Evolutionary conservation across 2,329 filamentous ascomycete genomes (phyloP).

Genomic region (Pyricularia sp.): DNA sequence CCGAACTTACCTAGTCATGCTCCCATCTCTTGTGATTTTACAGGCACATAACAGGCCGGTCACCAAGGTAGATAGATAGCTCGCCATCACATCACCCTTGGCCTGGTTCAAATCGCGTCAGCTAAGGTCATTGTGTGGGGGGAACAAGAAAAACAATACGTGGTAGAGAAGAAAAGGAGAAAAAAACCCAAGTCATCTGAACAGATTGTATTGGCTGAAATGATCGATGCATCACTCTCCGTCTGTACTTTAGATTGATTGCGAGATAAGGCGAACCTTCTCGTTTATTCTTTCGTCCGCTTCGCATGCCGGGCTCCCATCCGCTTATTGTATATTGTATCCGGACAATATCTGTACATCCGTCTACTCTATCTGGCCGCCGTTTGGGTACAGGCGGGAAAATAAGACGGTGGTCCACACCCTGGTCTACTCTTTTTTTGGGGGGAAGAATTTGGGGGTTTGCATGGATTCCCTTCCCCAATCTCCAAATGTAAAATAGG

Average conservation of each 20-base stretch:
- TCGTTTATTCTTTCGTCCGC: not conserved
- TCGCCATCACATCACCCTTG: not conserved
- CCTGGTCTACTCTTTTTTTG: not conserved
- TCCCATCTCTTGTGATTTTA: not conserved
- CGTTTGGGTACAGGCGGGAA: not conserved
- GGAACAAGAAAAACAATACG: not conserved
- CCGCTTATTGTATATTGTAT: not conserved
- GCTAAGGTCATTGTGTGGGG: not conserved
- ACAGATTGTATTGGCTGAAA: not conserved
- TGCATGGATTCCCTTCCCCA: slow-evolving; percentile 1
- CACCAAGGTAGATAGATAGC: not conserved
- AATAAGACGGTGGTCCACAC: not conserved
- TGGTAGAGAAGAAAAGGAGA: no score
- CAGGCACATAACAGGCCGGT: not conserved
- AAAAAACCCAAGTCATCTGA: not conserved
- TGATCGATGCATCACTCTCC: not conserved
- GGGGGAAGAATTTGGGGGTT: not conserved
- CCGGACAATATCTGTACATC: not conserved
- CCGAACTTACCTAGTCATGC: not conserved
- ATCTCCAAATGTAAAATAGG: slow-evolving; percentile 10
- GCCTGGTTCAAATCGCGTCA: not conserved
- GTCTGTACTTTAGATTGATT: not conserved
- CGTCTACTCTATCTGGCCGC: not conserved
- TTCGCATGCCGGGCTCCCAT: not conserved
- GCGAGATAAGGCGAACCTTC: not conserved